Percentiles rank a stretch among this genome's conserved stretches.
These are phyloP conservation scores for Fusarium musae DNA, from an alignment of 2,329 filamentous ascomycete species.

Conservation along the genomic window DNA sequence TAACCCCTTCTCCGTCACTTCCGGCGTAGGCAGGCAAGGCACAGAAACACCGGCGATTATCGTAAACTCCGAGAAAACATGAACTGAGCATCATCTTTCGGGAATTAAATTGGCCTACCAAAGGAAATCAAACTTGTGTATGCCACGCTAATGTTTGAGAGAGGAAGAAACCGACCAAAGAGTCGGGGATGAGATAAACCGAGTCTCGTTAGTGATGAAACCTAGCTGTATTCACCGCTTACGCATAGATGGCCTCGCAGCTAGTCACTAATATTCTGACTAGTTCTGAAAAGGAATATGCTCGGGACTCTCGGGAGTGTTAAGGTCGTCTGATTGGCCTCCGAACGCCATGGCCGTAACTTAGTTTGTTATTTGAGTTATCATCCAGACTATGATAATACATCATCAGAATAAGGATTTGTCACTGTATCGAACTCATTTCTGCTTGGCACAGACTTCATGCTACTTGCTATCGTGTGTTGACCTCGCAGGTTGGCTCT, in stretches of 20 bases:
- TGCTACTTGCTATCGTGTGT: no score
- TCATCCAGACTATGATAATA: neutral
- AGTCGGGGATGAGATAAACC: neutral
- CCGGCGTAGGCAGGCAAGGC: neutral
- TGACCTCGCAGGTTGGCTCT: fast-evolving
- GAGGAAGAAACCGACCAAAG: neutral
- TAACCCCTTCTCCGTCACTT: no score
- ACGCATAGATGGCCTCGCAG: neutral
- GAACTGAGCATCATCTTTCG: neutral
- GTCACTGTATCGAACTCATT: fast-evolving
- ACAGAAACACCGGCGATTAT: neutral
- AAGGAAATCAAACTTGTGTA: neutral
- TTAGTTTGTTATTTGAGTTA: neutral
- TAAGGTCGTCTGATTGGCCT: neutral
- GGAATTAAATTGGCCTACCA: no score
- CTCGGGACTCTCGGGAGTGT: neutral
- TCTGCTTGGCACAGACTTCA: neutral
- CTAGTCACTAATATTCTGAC: neutral
- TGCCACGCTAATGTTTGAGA: fast-evolving
- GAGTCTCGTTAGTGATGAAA: neutral
- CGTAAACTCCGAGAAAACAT: neutral
- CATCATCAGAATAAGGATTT: neutral
- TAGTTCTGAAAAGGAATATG: conserved; percentile 1
- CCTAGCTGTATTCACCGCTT: neutral
- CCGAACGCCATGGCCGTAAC: fast-evolving